phyloP scores from a whole-genome alignment of 306 rosid species.

The Alnus glutinosa region DNA sequence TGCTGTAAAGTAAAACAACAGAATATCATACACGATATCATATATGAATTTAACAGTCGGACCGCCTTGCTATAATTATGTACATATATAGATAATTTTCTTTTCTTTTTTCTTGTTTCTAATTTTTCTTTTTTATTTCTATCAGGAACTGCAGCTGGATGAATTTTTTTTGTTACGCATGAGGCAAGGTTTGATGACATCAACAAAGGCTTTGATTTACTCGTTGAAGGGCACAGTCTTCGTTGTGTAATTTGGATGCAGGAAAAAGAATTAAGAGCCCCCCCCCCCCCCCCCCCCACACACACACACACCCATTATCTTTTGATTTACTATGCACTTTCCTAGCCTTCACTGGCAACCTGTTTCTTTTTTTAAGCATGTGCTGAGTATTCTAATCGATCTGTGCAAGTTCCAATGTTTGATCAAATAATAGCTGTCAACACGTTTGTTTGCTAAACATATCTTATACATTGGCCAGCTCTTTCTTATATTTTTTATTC shows the following conservation, averaged over 20 bases:
- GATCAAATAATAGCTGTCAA: not conserved
- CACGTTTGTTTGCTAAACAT: not conserved
- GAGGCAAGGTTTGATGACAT: slow-evolving; percentile 67
- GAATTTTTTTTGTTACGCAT: slow-evolving; percentile 75
- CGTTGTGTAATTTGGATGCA: slow-evolving; percentile 78
- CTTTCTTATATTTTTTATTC: not conserved
- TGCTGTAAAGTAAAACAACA: too few species aligned
- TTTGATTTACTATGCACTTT: not conserved
- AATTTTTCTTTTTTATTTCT: not conserved
- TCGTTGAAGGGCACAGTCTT: slow-evolving; percentile 57
- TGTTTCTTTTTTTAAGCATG: not conserved
- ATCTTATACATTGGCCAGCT: not conserved
- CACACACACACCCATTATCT: too few species aligned
- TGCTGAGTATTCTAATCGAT: not conserved
- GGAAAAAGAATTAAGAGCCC: too few species aligned
- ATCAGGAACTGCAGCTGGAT: slow-evolving; percentile 73
- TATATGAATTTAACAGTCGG: too few species aligned
- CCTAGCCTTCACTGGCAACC: not conserved
- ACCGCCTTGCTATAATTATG: not conserved
- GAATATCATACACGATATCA: too few species aligned
- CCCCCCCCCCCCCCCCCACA: too few species aligned
- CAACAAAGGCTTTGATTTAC: slow-evolving; percentile 73
- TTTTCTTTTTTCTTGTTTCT: not conserved
- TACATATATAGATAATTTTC: not conserved
- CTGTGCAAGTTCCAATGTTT: not conserved